These are phyloP conservation scores for Aspergillus panamensis DNA, from an alignment of 495 filamentous ascomycete species.

Conservation along the genomic window DNA sequence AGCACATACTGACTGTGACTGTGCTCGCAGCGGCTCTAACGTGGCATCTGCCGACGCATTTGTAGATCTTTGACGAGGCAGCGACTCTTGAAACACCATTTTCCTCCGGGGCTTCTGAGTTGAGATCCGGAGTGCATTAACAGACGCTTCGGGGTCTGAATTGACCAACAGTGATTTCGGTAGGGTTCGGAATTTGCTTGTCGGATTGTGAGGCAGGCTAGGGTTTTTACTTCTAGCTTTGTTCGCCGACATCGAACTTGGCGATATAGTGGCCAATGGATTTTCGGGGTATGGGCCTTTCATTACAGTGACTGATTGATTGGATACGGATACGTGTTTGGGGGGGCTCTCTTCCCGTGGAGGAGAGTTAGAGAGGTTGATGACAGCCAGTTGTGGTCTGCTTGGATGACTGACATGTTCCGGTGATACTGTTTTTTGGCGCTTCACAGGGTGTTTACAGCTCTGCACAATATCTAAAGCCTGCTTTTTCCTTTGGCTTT, in stretches of 20 bases:
- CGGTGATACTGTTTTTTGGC: constrained; percentile 34
- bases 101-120: constrained; percentile 43
- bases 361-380: constrained; percentile 10
- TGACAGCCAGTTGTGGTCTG: background rate
- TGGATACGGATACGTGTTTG: background rate
- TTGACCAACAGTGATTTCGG: background rate
- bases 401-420: constrained; percentile 4
- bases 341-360: background rate
- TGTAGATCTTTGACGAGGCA: constrained; percentile 26
- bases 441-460: constrained; percentile 44
- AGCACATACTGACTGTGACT: constrained; percentile 36
- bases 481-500: constrained; percentile 25
- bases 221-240: background rate
- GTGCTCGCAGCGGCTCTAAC: background rate
- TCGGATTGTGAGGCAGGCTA: background rate
- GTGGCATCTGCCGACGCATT: constrained; percentile 11
- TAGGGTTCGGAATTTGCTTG: background rate
- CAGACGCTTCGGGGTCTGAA: constrained; percentile 6
- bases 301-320: too few species aligned
- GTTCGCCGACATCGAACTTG: background rate
- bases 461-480: constrained; percentile 19
- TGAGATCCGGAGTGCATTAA: constrained; percentile 34
- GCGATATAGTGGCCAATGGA: background rate
- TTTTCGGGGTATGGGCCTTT: too few species aligned
- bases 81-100: constrained; percentile 45